phyloP scores from a whole-genome alignment of 1,284 basidiomycete genomes.

The Ganoderma sinense region DNA sequence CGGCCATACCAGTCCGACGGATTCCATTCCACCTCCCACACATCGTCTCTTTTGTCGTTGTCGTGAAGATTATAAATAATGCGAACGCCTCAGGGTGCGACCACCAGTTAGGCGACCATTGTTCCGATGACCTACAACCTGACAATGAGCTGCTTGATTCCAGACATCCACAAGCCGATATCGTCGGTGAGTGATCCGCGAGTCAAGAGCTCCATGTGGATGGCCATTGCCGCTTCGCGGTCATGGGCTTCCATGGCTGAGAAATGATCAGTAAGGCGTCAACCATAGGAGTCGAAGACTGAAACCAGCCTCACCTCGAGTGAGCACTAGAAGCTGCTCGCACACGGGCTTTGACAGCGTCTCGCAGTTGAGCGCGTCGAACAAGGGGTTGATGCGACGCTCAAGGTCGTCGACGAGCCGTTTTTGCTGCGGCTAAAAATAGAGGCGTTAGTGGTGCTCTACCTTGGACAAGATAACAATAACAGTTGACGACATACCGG shows the following conservation, averaged over 20 bases:
- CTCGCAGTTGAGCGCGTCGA: slow-evolving; percentile 93
- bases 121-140: slow-evolving; percentile 47
- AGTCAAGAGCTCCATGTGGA: slow-evolving; percentile 85
- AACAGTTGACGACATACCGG: slow-evolving; percentile 59
- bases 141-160: slow-evolving; percentile 84
- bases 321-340: slow-evolving; percentile 72
- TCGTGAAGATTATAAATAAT: slow-evolving; percentile 25
- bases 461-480: neutral
- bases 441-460: slow-evolving; percentile 20
- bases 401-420: slow-evolving; percentile 91
- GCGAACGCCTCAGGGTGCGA: neutral
- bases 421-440: slow-evolving; percentile 76
- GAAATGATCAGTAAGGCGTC: slow-evolving; percentile 11
- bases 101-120: neutral
- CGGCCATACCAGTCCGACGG: slow-evolving; percentile 13
- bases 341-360: slow-evolving; percentile 78
- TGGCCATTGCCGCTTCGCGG: slow-evolving; percentile 72
- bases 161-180: slow-evolving; percentile 89
- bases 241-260: slow-evolving; percentile 82
- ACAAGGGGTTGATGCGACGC: slow-evolving; percentile 85
- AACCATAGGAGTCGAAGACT: slow-evolving; percentile 8
- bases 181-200: slow-evolving; percentile 80
- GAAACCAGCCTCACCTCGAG: slow-evolving; percentile 58
- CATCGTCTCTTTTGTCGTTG: slow-evolving; percentile 30
- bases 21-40: slow-evolving; percentile 10